phyloP scores from a whole-genome alignment of 306 rosid genomes.

The Glycine tomentella region DNA sequence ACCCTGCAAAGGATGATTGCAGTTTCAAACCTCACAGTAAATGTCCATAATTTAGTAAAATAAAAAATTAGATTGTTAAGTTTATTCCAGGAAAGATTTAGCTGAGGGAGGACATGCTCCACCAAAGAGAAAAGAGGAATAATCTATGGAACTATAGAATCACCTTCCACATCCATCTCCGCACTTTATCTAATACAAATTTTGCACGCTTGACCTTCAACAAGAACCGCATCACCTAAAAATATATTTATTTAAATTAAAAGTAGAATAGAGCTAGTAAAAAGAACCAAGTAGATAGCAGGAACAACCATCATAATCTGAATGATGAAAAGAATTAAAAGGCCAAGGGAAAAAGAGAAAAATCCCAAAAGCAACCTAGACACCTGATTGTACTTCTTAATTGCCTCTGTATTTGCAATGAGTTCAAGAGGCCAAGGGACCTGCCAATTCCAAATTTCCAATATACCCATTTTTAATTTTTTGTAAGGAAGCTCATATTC shows the following conservation, averaged over 20 bases:
- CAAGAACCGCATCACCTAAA: slow-evolving; percentile 92
- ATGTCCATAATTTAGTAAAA: slow-evolving; percentile 22
- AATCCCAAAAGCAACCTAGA: slow-evolving; percentile 33
- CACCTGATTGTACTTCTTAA: slow-evolving; percentile 97
- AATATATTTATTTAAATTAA: not conserved
- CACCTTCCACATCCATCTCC: slow-evolving; percentile 99
- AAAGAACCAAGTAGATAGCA: slow-evolving; percentile 9
- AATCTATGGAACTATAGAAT: slow-evolving; percentile 28
- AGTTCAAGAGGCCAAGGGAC: slow-evolving; percentile 99
- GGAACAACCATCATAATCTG: slow-evolving; percentile 15
- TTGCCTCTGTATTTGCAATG: slow-evolving; percentile 88
- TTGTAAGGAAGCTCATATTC: slow-evolving; percentile 26
- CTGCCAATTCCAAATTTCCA: slow-evolving; percentile 59
- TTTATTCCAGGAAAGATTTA: slow-evolving; percentile 35
- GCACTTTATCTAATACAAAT: slow-evolving; percentile 89
- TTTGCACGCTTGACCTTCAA: slow-evolving; percentile 97
- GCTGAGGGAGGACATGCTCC: slow-evolving; percentile 28
- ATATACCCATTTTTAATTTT: slow-evolving; percentile 4
- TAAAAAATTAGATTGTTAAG: slow-evolving; percentile 25
- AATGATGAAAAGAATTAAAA: slow-evolving; percentile 38
- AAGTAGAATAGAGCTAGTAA: slow-evolving; percentile 35
- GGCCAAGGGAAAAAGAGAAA: not conserved
- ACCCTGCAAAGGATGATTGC: slow-evolving; percentile 67
- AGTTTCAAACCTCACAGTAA: slow-evolving; percentile 32
- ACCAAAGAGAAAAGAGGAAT: slow-evolving; percentile 29